These are phyloP conservation scores for Bonia amplexicaulis DNA, from an alignment of 176 grass and related monocot genomes.

Conservation along the genomic window DNA sequence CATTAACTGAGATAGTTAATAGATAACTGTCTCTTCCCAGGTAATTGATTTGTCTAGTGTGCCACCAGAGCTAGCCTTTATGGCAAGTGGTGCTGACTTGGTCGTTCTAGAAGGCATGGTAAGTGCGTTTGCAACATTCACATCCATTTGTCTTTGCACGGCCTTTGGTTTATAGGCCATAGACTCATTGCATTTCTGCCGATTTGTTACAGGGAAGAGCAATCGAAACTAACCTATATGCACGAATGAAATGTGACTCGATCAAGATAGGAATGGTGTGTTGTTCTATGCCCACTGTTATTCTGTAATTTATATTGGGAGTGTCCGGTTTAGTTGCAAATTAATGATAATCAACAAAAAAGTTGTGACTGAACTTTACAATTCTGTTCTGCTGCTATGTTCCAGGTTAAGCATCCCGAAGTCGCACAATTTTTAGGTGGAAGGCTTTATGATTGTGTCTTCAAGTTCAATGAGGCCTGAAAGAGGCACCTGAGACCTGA, in stretches of 20 bases:
- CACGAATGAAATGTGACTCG: constrained; percentile 87
- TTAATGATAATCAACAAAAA: not conserved
- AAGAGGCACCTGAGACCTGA: constrained; percentile 7
- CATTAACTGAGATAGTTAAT: not conserved
- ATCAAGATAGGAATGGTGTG: constrained; percentile 96
- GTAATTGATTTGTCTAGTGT: constrained; percentile 90
- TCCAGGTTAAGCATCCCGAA: constrained; percentile 94
- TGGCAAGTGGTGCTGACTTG: constrained; percentile 78
- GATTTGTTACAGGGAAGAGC: constrained; percentile 63
- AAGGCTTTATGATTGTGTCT: constrained; percentile 95
- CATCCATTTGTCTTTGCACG: not conserved
- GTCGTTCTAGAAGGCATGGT: constrained; percentile 96
- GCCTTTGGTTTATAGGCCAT: not conserved
- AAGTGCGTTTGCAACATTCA: constrained; percentile 13
- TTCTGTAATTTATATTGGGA: not conserved
- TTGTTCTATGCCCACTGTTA: not conserved
- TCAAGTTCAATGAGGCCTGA: constrained; percentile 90
- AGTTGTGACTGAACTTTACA: not conserved
- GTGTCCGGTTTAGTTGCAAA: not conserved
- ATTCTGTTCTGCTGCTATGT: not conserved
- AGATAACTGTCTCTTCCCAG: constrained; percentile 29
- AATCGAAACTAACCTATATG: constrained; percentile 95
- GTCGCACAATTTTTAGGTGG: constrained; percentile 96
- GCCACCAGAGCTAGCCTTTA: constrained; percentile 75
- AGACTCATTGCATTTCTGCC: not conserved